These are phyloP conservation scores for Aotearoamyces nothofagi DNA, from an alignment of 2,329 filamentous ascomycete genomes.

Conservation along the genomic window DNA sequence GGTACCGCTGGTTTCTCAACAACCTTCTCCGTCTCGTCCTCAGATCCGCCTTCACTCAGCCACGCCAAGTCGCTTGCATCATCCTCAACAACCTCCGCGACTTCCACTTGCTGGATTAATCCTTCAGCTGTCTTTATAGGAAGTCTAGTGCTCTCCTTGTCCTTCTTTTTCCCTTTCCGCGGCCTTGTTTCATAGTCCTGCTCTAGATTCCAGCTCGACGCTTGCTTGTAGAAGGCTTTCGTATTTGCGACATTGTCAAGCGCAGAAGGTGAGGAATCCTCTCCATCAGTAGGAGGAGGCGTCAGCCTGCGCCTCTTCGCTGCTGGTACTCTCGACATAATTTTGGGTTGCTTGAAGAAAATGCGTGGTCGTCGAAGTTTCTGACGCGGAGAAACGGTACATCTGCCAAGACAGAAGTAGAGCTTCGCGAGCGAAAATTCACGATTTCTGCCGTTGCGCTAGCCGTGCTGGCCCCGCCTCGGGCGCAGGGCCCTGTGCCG, in stretches of 20 bases:
- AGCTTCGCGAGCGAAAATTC: slow-evolving; percentile 1
- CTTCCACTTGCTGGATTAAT: slow-evolving; percentile 43
- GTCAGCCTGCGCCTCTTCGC: slow-evolving; percentile 43
- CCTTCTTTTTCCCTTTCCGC: slow-evolving; percentile 61
- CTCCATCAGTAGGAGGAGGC: slow-evolving; percentile 32
- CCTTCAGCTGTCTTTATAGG: slow-evolving; percentile 82
- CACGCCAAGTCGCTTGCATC: slow-evolving; percentile 48
- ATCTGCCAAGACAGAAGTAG: too few species aligned
- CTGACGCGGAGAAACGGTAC: too few species aligned
- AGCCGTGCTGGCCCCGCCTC: too few species aligned
- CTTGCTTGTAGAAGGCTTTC: slow-evolving; percentile 49
- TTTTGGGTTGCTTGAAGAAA: slow-evolving; percentile 4
- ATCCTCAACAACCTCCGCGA: slow-evolving; percentile 33
- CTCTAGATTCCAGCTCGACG: slow-evolving; percentile 78
- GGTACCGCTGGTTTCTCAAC: slow-evolving; percentile 49
- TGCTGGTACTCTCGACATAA: slow-evolving; percentile 18
- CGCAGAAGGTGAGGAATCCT: slow-evolving; percentile 20
- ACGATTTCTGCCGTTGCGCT: too few species aligned
- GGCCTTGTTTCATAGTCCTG: slow-evolving; percentile 76
- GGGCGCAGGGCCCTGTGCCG: too few species aligned
- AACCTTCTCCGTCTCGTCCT: slow-evolving; percentile 27
- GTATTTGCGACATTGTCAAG: slow-evolving; percentile 11
- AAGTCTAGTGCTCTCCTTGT: slow-evolving; percentile 53
- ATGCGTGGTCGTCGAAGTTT: too few species aligned
- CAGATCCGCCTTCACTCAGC: slow-evolving; percentile 36